Percentiles rank a stretch among this genome's conserved stretches.
phyloP scores from a whole-genome alignment of 768 basidiomycete species.

The Pleurotus citrinopileatus region DNA sequence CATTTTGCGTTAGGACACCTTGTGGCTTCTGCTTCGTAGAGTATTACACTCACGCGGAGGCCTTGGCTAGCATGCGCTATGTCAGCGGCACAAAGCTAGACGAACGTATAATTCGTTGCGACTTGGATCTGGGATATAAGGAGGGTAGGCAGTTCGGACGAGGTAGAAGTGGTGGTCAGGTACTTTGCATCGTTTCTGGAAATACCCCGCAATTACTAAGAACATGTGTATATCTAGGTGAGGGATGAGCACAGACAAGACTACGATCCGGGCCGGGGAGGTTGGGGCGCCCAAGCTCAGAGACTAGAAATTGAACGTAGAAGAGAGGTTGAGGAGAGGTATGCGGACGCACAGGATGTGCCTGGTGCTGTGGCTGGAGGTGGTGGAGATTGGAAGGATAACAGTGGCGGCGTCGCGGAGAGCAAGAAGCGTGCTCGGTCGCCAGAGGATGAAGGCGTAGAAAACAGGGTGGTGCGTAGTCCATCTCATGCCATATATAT shows the following conservation, averaged over 20 bases:
- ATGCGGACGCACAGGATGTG: constrained; percentile 75
- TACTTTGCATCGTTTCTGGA: constrained; percentile 23
- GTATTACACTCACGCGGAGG: constrained; percentile 93
- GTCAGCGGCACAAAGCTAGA: constrained; percentile 98
- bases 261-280: constrained; percentile 94
- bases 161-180: constrained; percentile 96
- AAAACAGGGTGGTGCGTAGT: constrained; percentile 49
- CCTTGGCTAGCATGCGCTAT: constrained; percentile 88
- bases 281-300: constrained; percentile 89
- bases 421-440: constrained; percentile 66
- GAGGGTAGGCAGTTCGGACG: constrained; percentile 97
- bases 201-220: neutral
- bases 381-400: constrained; percentile 82
- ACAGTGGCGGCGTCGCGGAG: constrained; percentile 29
- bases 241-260: constrained; percentile 97
- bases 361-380: constrained; percentile 81
- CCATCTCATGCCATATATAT: neutral
- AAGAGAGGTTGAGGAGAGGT: constrained; percentile 83
- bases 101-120: constrained; percentile 97
- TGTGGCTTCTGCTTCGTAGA: constrained; percentile 97
- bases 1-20: constrained; percentile 58
- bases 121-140: constrained; percentile 93
- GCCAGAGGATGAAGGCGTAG: constrained; percentile 61
- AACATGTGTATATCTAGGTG: constrained; percentile 8
- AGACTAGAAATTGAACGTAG: constrained; percentile 69